Base-by-base conservation (phyloP, 805 yeast species). In the Ogataea polymorpha region DNA sequence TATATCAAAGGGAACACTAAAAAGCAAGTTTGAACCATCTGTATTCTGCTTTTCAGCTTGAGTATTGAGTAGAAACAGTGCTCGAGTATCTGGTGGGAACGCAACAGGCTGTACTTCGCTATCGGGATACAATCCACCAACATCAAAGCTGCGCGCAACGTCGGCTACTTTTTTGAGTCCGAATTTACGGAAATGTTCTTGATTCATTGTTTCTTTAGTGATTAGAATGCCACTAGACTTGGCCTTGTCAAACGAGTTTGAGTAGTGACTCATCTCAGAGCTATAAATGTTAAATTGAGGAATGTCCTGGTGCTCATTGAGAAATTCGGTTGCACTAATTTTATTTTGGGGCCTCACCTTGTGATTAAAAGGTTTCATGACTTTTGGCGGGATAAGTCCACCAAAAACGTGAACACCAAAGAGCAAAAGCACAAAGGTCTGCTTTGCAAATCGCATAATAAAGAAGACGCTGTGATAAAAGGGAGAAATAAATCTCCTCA, bases 1-100 rank as follows among this genome's bases (percentile, higher is more conserved):
- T 11, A 72, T 48, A 15, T 54, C 48, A 43, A 74, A 72, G 0
- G 77, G 76, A 5, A 67, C 58, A 3, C 65, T 51, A 6, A 52
- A 49, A 16, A 53, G 54, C 12, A 69, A 51, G 25, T 13, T 23
- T 10, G 38, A 23, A 17, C 26, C 23, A 10, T 28, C 31, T 1
- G 27, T 27, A 11, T 13, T 18, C 11, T 12, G 14, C 12, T 14
- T 16, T 4, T 24, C 32, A 9, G 43, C 34, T 29, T 34, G 43
- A 1, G 43, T 40, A 27, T 70, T 69, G 56, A 70, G 70, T 11
- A 72, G 29, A 46, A 72, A 70, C 30, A 69, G 49, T 2, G 61
- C 65, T 17, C 55, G 56, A 6, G 67, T 54, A 16, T 52, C 58
- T 23, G 56, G 47, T 0, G 77, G 76, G 3, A 71, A 41, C 15